Base-by-base conservation (phyloP, 371 early-diverging fungal genomes). In the Rhizopus microsporus region DNA sequence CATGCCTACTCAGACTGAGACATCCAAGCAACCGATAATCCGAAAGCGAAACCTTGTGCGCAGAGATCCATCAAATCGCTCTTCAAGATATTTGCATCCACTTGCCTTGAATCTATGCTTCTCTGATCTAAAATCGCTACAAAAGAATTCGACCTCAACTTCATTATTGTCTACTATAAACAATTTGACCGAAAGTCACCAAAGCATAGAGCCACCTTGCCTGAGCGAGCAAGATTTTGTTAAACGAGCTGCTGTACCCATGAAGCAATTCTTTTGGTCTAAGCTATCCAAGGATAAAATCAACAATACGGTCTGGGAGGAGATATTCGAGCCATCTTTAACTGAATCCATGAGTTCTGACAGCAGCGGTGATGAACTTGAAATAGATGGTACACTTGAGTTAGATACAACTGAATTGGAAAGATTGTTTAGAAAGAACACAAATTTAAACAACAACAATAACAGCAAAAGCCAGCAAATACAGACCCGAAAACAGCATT, bases 221-320 rank as follows among this genome's bases (percentile, higher is more conserved):
- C 15, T n/a, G 6, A 12, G 32, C 8, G 53, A 9, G 40, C 33
- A 7, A n/a, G 23, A 23, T 23, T 1, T 23, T 23, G 23, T 13
- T 43, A 13, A 23, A 54, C 40, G 38, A 12, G 29, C 46, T 17
- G 37, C 37, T 4, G 35, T 62, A 55, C 57, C 39, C 7, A 56
- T 67, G 51, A 59, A 80, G 67, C 85, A 85, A 70, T 71, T 85
- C 32, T 85, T 82, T 62, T 85, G 85, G 85, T 82, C 83, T 60
- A 85, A 85, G 33, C 54, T 85, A 37, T 72, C 85, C 4, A 59
- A 67, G 9, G 82, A 80, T 16, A 72, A 77, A 16, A 80, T 85
- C 40, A 68, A 71, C 3, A 73, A 78, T 35, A 85, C 85, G 3
- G 78, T 85, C 0, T 85, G 85, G 85, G 71, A 75, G 29, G 83